Evolutionary conservation across 2,329 filamentous ascomycete species (phyloP), one percentile per base, ranked within the genome.

Genomic region (Botrytis elliptica): DNA sequence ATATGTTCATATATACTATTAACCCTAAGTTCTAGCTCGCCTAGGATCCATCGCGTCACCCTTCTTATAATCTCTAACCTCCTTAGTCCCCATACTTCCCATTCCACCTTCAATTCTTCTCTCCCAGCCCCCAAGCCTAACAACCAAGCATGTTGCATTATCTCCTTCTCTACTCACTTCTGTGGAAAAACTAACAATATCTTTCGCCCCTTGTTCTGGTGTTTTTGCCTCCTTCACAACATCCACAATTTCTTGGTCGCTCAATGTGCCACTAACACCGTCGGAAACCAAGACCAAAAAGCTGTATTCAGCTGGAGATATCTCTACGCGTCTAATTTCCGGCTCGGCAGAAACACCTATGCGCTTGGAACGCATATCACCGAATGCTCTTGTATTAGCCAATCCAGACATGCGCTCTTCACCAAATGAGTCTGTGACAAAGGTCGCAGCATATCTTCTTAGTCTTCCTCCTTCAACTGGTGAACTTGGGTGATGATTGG

Each of bases 201-300:
- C 90, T 74, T 87, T 87, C 1, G 94, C 90, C 4, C 91, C 96
- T 81, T 97, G 90, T 78, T 97, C 95, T 0, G 96, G 96, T 0
- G 95, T 98, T 80, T 88, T 91, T 8, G 94, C 93, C 83, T 99
- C 96, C 83, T 98, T 98, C 79, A 98, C 87, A 46, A 98, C 90
- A 81, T 99, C 96, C 44, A 98, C 95, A 75, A 98, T 94, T 84
- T 99, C 96, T 84, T 98, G 95, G 80, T 99, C 96, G 72, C 88
- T 90, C 36, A 98, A 85, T 25, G 92, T 93, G 10, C 93, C 95
- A 33, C 91, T 95, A 16, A 99, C 90, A 40, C 96, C 96, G 82
- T 99, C 96, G 3, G 90, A 93, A 82, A 97, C 89, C 65, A 99
- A 88, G 2, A 97, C 93, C 70, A 98, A 82, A 83, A 99, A 99